Evolutionary conservation across 2,329 filamentous ascomycete genomes (phyloP).

Genomic region (Pseudopyricularia javanii): DNA sequence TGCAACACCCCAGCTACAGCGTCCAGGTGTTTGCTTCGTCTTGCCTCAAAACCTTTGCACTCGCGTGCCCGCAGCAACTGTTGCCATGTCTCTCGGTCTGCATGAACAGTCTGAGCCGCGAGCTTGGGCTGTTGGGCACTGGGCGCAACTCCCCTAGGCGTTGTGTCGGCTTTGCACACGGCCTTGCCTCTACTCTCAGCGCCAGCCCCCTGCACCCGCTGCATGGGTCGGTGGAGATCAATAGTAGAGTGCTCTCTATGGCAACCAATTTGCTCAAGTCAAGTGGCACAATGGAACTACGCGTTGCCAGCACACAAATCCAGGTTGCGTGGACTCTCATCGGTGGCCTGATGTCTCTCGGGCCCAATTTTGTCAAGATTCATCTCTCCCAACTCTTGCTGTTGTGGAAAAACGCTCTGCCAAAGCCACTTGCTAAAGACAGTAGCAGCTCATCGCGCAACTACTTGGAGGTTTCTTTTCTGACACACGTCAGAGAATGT

Average conservation of each 20-base stretch:
- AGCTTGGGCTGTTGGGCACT: conserved; percentile 64
- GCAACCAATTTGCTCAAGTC: conserved; percentile 87
- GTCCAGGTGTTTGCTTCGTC: conserved; percentile 84
- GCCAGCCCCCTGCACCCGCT: conserved; percentile 79
- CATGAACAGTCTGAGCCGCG: conserved; percentile 86
- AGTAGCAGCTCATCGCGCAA: conserved; percentile 70
- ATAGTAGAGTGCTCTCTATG: conserved; percentile 80
- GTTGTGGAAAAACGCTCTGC: conserved; percentile 93
- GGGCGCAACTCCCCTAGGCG: conserved; percentile 68
- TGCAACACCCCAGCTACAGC: conserved; percentile 91
- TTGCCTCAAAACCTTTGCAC: conserved; percentile 74
- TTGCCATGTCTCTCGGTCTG: conserved; percentile 86
- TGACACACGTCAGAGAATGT: conserved; percentile 90
- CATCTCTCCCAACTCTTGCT: conserved; percentile 88
- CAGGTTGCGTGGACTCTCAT: conserved; percentile 98
- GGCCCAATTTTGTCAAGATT: conserved; percentile 97
- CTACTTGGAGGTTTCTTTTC: conserved; percentile 78
- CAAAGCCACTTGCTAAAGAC: conserved; percentile 87
- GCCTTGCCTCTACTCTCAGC: conserved; percentile 79
- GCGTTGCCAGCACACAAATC: conserved; percentile 85
- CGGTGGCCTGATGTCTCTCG: conserved; percentile 89
- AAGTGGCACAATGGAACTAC: conserved; percentile 79
- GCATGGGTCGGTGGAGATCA: conserved; percentile 91
- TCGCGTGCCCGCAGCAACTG: conserved; percentile 86
- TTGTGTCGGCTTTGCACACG: conserved; percentile 86